A percentile compares a stretch with the other conserved stretches of the same genome.
These are phyloP conservation scores for Yarrowia sp. DNA, from an alignment of 805 yeast species.

Conservation along the genomic window DNA sequence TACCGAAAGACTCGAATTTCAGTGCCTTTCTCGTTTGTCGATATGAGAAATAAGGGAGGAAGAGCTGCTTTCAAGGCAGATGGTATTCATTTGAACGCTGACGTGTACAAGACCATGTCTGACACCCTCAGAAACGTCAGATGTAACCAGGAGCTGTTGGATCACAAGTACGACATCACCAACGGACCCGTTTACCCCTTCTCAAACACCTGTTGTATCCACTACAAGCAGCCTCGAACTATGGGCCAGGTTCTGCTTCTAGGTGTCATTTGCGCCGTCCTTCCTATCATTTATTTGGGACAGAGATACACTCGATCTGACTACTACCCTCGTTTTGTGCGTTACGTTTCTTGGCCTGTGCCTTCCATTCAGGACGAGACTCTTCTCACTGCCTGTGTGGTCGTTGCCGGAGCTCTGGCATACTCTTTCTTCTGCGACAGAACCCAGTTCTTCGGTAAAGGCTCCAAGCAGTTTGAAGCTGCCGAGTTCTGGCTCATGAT, in stretches of 20 bases:
- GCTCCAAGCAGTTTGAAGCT: conserved; percentile 42
- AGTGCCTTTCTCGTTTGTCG: conserved; percentile 42
- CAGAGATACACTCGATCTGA: conserved; percentile 24
- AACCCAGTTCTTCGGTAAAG: conserved; percentile 43
- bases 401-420: conserved; percentile 40
- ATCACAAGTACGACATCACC: conserved; percentile 7
- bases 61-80: conserved; percentile 39
- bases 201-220: conserved; percentile 44
- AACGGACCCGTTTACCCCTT: conserved; percentile 41
- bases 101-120: conserved; percentile 43
- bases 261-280: conserved; percentile 39
- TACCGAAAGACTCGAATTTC: conserved; percentile 41
- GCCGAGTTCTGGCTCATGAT: conserved; percentile 41
- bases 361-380: conserved; percentile 24
- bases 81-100: conserved; percentile 42
- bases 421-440: conserved; percentile 44
- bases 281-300: conserved; percentile 34
- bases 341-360: conserved; percentile 29
- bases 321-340: conserved; percentile 38
- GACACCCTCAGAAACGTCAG: conserved; percentile 43
- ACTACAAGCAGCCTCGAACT: conserved; percentile 41
- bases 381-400: conserved; percentile 28
- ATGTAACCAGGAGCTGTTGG: conserved; percentile 43
- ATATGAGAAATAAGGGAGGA: conserved; percentile 40
- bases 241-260: conserved; percentile 28